Base-by-base conservation (phyloP, 768 basidiomycete genomes). In the Rhodotorula toruloides region DNA sequence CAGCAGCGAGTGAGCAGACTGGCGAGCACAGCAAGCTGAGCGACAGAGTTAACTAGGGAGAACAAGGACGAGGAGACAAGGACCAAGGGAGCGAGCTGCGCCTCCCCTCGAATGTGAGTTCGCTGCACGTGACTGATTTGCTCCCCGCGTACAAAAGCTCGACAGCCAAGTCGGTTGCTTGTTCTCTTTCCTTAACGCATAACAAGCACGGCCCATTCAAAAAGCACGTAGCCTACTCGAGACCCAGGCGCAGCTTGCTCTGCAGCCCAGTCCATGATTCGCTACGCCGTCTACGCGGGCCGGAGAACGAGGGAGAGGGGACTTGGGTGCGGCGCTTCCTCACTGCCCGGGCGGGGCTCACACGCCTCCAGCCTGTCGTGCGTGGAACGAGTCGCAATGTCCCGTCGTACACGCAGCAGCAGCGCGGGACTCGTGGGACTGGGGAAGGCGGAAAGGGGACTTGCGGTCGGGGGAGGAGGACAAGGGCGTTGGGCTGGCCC, bases 241-340 rank as follows among this genome's bases (percentile, higher is more conserved):
- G 37, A 47, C 47, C 12, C 47, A 29, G 27, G 47, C 47, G 27
- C 25, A 4, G 13, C 25, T 25, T n/a, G 13, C 27, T 29, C 13
- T 48, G 47, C 27, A 11, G 25, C 19, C 21, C 54, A 29, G 56
- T 54, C 52, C 56, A 65, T 65, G 63, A 57, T 54, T 43, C 43
- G 32, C 47, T 32, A 49, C 54, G 65, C 60, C 65, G 65, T 66
- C 65, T 61, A 43, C 44, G 47, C 19, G 54, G 54, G 47, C 59
- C 65, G 65, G 65, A 66, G 65, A 65, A 13, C 22, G 43, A 56
- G 27, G 3, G 10, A 21, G 58, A 43, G 31, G 65, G 65, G 65
- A 66, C 65, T 66, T 66, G 65, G 65, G 65, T 66, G 65, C 65
- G 65, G 65, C 65, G 65, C 59, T 29, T 27, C n/a, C 65, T 27